phyloP scores from a whole-genome alignment of 192 early-diverging fungal species.

The Rhizophagus prolifer region DNA sequence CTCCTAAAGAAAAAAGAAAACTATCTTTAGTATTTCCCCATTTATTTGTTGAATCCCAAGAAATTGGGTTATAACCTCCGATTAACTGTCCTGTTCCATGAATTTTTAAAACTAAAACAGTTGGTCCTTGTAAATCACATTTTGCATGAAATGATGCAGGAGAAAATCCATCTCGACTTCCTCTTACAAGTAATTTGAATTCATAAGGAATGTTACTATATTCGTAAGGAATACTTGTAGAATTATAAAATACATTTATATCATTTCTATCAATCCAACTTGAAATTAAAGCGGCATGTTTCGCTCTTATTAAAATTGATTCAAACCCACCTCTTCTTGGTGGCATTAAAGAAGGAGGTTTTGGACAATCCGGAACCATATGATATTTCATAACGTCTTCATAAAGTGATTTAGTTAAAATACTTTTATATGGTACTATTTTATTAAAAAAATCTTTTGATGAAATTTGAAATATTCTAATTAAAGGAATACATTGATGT shows the following conservation, averaged over 20 bases:
- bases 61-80: conserved; percentile 18
- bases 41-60: conserved; percentile 20
- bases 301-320: conserved; percentile 9
- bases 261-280: conserved; percentile 18
- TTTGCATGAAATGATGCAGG: not conserved
- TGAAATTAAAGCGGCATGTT: conserved; percentile 9
- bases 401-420: not conserved
- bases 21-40: conserved; percentile 25
- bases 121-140: conserved; percentile 18
- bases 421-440: conserved; percentile 6
- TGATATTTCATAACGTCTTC: conserved; percentile 16
- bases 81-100: conserved; percentile 19
- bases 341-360: not conserved
- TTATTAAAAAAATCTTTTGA: conserved; percentile 22
- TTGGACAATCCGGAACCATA: conserved; percentile 1
- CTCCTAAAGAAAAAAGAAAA: conserved; percentile 23
- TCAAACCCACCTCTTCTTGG: not conserved
- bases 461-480: conserved; percentile 26
- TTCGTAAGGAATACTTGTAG: conserved; percentile 19
- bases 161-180: conserved; percentile 18
- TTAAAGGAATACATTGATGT: conserved; percentile 14
- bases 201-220: not conserved
- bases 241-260: conserved; percentile 1
- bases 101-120: conserved; percentile 10
- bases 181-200: conserved; percentile 16